Evolutionary conservation across 1,139 yeast species (phyloP).

Genomic region (Candida freyschussii): DNA sequence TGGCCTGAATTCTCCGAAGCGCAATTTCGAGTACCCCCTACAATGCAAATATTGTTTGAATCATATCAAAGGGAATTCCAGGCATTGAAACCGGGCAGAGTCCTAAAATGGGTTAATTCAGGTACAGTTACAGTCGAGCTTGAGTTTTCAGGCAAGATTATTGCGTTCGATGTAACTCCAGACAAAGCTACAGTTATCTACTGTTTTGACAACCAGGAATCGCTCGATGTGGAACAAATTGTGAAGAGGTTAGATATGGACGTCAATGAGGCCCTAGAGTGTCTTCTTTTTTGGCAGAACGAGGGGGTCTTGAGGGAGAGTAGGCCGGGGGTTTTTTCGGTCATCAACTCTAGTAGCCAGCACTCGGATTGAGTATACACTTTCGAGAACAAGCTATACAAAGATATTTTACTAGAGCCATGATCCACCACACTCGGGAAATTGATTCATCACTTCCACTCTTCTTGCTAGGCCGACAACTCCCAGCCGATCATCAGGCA

Average conservation of each 20-base stretch:
- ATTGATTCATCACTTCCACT: too few relatives aligned
- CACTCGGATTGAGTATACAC: too few relatives aligned
- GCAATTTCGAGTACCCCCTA: constrained; percentile 42
- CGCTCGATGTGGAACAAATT: constrained; percentile 30
- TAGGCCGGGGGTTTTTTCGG: background rate
- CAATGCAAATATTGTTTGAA: constrained; percentile 37
- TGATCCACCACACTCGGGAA: too few relatives aligned
- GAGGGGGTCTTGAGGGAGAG: constrained; percentile 38
- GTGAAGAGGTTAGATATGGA: constrained; percentile 28
- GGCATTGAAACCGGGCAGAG: constrained; percentile 50
- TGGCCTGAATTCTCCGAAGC: constrained; percentile 32
- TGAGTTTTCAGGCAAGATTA: constrained; percentile 40
- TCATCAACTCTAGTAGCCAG: background rate
- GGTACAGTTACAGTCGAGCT: constrained; percentile 64
- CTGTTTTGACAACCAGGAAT: constrained; percentile 41
- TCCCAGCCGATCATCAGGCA: too few relatives aligned
- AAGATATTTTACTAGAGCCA: too few relatives aligned
- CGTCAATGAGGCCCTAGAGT: constrained; percentile 27
- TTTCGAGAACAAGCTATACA: too few relatives aligned
- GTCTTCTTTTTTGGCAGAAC: constrained; percentile 54
- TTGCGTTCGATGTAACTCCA: constrained; percentile 52
- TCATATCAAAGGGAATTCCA: constrained; percentile 41
- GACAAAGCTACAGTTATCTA: constrained; percentile 64
- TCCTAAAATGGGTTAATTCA: constrained; percentile 51
- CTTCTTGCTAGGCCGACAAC: too few relatives aligned